Percentiles rank a stretch among this genome's conserved stretches.
phyloP scores from a whole-genome alignment of 768 basidiomycete species.

The Hebeloma cylindrosporum region DNA sequence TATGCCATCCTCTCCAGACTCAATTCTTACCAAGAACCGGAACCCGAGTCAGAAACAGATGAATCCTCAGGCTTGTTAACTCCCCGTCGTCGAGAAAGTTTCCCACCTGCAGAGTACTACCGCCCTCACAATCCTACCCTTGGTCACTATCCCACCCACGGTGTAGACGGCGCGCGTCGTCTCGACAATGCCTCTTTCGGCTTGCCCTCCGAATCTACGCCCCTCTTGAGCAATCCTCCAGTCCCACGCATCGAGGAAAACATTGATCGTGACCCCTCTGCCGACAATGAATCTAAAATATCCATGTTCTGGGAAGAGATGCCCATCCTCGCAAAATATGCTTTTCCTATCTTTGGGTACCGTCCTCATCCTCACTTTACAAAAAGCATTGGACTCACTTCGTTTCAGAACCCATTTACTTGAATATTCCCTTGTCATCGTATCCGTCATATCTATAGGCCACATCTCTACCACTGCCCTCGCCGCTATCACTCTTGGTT shows the following conservation, averaged over 20 bases:
- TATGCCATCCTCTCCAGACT: constrained; percentile 57
- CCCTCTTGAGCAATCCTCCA: constrained; percentile 50
- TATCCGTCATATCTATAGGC: constrained; percentile 84
- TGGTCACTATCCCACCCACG: constrained; percentile 21
- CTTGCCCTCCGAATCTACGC: constrained; percentile 50
- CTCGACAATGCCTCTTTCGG: background rate
- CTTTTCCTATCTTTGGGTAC: constrained; percentile 72
- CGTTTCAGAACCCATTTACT: constrained; percentile 65
- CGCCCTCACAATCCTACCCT: constrained; percentile 41
- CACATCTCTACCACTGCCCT: constrained; percentile 89
- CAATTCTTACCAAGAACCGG: constrained; percentile 32
- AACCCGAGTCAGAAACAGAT: constrained; percentile 19
- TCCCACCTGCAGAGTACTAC: constrained; percentile 18
- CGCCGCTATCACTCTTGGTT: constrained; percentile 75
- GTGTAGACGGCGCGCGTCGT: constrained; percentile 4
- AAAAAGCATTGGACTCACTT: constrained; percentile 5
- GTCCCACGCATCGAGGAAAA: constrained; percentile 59
- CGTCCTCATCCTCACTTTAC: background rate
- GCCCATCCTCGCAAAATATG: constrained; percentile 56
- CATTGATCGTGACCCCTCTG: constrained; percentile 34
- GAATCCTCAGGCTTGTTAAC: constrained; percentile 6
- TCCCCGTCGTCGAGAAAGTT: constrained; percentile 26
- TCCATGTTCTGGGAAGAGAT: constrained; percentile 58
- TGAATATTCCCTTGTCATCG: constrained; percentile 85
- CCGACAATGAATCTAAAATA: constrained; percentile 30